Conservation (phyloP, 768 basidiomycete species). For the Suillus weaverae region DNA sequence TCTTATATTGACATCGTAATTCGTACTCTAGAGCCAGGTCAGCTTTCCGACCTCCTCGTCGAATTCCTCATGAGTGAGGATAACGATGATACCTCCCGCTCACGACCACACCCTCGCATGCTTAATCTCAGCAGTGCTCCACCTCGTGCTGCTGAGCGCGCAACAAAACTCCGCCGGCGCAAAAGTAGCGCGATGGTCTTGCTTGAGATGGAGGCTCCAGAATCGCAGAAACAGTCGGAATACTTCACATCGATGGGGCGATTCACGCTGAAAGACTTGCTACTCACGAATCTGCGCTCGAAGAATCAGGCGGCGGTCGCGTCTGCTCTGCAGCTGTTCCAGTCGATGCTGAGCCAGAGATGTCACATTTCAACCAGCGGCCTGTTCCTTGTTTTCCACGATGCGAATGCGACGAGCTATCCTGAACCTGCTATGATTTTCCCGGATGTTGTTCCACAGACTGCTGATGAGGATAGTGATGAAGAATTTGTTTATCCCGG, state of each 20-base stretch:
- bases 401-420: constrained; percentile 73
- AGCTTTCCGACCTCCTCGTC: constrained; percentile 69
- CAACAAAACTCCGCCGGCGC: constrained; percentile 53
- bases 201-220: constrained; percentile 82
- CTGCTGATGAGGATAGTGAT: constrained; percentile 45
- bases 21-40: constrained; percentile 66
- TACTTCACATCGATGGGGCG: constrained; percentile 88
- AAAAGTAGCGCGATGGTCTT: constrained; percentile 91
- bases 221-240: constrained; percentile 65
- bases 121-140: constrained; percentile 41
- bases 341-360: constrained; percentile 70
- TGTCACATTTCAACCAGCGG: constrained; percentile 63
- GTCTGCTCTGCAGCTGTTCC: constrained; percentile 78
- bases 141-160: constrained; percentile 39
- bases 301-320: constrained; percentile 62
- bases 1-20: constrained; percentile 92
- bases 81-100: constrained; percentile 61
- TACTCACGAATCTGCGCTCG: constrained; percentile 77
- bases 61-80: constrained; percentile 85
- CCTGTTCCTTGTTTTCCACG: constrained; percentile 70
- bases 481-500: constrained; percentile 49
- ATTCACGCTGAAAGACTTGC: constrained; percentile 88
- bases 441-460: constrained; percentile 17
- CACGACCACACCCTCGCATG: constrained; percentile 40
- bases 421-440: constrained; percentile 53